A percentile compares a stretch with the other conserved stretches of the same genome.
Conservation (phyloP, 2,329 filamentous ascomycete species). For the Magnaporthiopsis poae region DNA sequence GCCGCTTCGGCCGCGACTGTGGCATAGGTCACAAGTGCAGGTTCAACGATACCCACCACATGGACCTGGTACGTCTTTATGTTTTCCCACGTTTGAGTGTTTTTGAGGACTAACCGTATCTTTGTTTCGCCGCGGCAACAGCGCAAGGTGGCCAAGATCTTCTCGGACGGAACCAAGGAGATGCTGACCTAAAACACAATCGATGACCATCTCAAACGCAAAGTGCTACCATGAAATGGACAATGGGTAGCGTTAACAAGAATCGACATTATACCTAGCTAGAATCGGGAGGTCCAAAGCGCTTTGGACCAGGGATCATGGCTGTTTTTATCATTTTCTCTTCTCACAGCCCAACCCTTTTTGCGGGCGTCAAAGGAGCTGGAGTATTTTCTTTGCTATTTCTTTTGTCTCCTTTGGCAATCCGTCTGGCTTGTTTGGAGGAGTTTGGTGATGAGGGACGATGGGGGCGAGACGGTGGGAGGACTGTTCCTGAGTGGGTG, state of each 20-base stretch:
- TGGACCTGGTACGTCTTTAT: constrained; percentile 13
- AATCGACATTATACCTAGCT: neutral
- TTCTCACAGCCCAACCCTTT: neutral
- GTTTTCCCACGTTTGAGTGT: neutral
- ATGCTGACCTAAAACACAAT: neutral
- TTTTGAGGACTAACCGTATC: neutral
- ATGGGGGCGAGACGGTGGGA: neutral
- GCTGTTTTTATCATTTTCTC: neutral
- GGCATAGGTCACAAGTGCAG: constrained; percentile 12
- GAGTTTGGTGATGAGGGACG: neutral
- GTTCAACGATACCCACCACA: constrained; percentile 15
- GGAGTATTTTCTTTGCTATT: neutral
- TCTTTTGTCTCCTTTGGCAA: neutral
- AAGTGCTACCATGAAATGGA: neutral
- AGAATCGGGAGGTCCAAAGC: neutral
- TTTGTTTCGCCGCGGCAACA: constrained; percentile 2
- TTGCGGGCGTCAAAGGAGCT: neutral
- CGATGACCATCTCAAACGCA: neutral
- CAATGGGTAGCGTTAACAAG: neutral
- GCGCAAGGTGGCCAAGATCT: constrained; percentile 5
- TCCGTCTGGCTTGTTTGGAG: neutral
- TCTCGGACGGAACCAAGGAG: constrained; percentile 6
- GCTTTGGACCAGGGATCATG: neutral
- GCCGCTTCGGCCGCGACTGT: constrained; percentile 15
- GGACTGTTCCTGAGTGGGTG: neutral